phyloP scores from a whole-genome alignment of 78 protist species.

The Speleostelium caveatum region DNA sequence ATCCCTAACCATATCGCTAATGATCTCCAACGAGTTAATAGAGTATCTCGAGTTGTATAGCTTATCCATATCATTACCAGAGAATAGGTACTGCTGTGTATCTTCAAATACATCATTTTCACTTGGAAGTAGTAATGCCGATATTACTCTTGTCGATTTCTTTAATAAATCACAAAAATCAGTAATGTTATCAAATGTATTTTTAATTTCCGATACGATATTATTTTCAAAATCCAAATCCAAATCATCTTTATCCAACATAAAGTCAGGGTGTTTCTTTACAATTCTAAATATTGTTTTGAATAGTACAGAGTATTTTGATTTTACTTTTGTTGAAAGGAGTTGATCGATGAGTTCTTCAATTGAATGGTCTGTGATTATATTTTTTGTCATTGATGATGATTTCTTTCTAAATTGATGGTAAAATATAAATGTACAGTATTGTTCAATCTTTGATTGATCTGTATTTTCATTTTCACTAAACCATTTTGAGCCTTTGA shows the following conservation, averaged over 20 bases:
- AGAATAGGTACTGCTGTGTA: not conserved
- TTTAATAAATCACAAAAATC: not conserved
- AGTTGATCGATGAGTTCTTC: too few species aligned
- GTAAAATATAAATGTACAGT: not conserved
- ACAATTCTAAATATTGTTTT: too few species aligned
- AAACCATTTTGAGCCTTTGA: not conserved
- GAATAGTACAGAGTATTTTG: too few species aligned
- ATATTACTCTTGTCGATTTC: not conserved
- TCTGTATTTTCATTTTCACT: not conserved
- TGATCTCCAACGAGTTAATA: not conserved
- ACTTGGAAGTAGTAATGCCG: conserved; percentile 1
- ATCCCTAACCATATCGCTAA: not conserved
- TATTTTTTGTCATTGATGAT: not conserved
- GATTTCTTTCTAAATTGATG: not conserved
- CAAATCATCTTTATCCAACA: too few species aligned
- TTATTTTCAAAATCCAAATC: too few species aligned
- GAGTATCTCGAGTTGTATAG: not conserved
- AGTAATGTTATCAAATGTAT: too few species aligned
- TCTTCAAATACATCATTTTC: too few species aligned
- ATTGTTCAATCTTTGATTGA: conserved; percentile 1
- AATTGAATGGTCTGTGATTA: too few species aligned
- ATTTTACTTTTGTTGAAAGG: too few species aligned
- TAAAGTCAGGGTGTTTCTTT: too few species aligned
- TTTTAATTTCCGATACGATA: too few species aligned
- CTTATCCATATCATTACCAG: not conserved